Conservation (phyloP, 2,329 filamentous ascomycete species). For the Neoscytalidium dimidiatum region DNA sequence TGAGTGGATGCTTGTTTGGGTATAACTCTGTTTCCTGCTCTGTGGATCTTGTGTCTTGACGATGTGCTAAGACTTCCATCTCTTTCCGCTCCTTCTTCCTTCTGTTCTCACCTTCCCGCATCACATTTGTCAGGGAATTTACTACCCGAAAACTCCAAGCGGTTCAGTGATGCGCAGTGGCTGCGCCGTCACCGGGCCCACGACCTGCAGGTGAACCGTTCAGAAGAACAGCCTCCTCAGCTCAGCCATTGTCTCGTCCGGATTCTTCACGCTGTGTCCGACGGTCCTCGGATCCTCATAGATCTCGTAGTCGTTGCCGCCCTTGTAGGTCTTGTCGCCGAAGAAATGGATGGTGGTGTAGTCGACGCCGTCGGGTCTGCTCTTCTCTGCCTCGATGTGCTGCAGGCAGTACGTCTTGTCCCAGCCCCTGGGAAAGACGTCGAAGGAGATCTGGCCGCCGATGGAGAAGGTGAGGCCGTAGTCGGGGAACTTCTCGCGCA, state of each 20-base stretch:
- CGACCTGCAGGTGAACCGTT: too few relatives aligned
- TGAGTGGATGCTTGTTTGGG: not conserved
- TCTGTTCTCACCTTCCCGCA: too few relatives aligned
- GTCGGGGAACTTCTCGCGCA: constrained; percentile 81
- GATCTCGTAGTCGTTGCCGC: constrained; percentile 96
- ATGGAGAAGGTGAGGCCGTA: constrained; percentile 91
- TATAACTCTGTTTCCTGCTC: not conserved
- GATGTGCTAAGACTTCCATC: not conserved
- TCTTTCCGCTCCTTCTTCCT: not conserved
- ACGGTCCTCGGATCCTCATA: constrained; percentile 78
- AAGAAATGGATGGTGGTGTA: constrained; percentile 97
- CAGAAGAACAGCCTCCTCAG: constrained; percentile 74
- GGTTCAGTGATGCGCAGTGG: too few relatives aligned
- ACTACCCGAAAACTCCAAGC: too few relatives aligned
- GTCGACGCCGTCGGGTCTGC: constrained; percentile 63
- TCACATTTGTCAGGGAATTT: too few relatives aligned
- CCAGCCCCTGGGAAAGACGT: constrained; percentile 96
- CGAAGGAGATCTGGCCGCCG: constrained; percentile 96
- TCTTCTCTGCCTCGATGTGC: constrained; percentile 80
- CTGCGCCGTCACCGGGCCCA: too few relatives aligned
- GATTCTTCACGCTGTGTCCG: constrained; percentile 79
- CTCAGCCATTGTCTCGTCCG: constrained; percentile 78
- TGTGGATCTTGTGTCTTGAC: not conserved
- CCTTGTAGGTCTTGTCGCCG: constrained; percentile 88
- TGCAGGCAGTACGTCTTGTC: constrained; percentile 97